These are phyloP conservation scores for Centella asiatica DNA, from an alignment of 129 eudicot genomes.

Conservation along the genomic window DNA sequence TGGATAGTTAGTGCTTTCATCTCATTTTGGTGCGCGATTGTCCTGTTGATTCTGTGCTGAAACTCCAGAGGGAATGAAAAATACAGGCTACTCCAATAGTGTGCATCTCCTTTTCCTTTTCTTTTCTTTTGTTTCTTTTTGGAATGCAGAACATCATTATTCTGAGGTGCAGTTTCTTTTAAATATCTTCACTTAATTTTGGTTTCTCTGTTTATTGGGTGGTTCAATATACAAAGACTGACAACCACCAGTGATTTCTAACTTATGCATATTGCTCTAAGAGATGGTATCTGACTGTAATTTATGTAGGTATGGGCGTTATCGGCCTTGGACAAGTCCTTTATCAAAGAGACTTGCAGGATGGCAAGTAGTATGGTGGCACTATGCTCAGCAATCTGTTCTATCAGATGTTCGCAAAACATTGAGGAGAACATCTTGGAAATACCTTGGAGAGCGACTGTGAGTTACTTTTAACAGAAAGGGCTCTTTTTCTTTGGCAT, in stretches of 20 bases:
- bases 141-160: too few species aligned
- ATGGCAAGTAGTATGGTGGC: conserved; percentile 97
- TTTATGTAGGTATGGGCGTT: conserved; percentile 76
- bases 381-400: conserved; percentile 81
- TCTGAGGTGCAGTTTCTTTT: too few species aligned
- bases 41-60: too few species aligned
- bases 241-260: conserved; percentile 1
- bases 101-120: too few species aligned
- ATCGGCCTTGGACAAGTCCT: conserved; percentile 82
- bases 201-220: too few species aligned
- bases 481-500: neutral
- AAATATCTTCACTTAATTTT: too few species aligned
- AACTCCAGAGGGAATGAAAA: too few species aligned
- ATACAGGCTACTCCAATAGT: too few species aligned
- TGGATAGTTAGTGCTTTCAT: too few species aligned
- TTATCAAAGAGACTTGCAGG: conserved; percentile 49
- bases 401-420: conserved; percentile 75
- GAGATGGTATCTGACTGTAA: too few species aligned
- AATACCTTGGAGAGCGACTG: conserved; percentile 82
- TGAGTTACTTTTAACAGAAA: conserved; percentile 31
- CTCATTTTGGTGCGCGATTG: too few species aligned
- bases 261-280: conserved; percentile 8
- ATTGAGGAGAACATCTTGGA: conserved; percentile 76
- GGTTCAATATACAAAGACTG: neutral
- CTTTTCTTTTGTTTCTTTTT: too few species aligned